Conservation (phyloP, 129 eudicot genomes). For the Tagetes erecta region DNA sequence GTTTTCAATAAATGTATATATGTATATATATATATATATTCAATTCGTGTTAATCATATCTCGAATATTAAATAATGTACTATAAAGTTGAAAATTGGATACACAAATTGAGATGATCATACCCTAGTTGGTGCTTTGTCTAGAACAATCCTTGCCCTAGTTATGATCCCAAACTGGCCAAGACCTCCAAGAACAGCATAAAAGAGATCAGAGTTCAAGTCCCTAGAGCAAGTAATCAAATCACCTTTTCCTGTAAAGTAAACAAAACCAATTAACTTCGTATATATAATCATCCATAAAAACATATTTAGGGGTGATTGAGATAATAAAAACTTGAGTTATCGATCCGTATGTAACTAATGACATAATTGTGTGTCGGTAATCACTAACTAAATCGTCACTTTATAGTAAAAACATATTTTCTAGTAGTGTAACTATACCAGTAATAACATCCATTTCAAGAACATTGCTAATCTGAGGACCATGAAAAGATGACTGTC, state of each 20-base stretch:
- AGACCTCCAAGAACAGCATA: conserved; percentile 56
- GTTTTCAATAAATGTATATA: too few species aligned
- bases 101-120: neutral
- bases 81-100: neutral
- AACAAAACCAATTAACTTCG: neutral
- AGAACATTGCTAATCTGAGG: conserved; percentile 43
- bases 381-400: too few species aligned
- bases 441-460: conserved; percentile 44
- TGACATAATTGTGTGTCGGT: too few species aligned
- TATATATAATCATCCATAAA: neutral
- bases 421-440: conserved; percentile 1
- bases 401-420: too few species aligned
- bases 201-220: conserved; percentile 39
- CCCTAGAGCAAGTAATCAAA: conserved; percentile 35
- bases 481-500: conserved; percentile 36
- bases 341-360: too few species aligned
- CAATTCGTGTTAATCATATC: neutral
- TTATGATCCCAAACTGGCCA: conserved; percentile 55
- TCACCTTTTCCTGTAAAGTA: conserved; percentile 44
- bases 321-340: too few species aligned
- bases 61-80: too few species aligned
- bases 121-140: conserved; percentile 46
- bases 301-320: too few species aligned
- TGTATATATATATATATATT: neutral
- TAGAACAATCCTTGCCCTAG: conserved; percentile 47